Percentiles rank a stretch among this genome's conserved stretches.
phyloP scores from a whole-genome alignment of 2,329 filamentous ascomycete genomes.

The Ceratocystis eucalypticola region DNA sequence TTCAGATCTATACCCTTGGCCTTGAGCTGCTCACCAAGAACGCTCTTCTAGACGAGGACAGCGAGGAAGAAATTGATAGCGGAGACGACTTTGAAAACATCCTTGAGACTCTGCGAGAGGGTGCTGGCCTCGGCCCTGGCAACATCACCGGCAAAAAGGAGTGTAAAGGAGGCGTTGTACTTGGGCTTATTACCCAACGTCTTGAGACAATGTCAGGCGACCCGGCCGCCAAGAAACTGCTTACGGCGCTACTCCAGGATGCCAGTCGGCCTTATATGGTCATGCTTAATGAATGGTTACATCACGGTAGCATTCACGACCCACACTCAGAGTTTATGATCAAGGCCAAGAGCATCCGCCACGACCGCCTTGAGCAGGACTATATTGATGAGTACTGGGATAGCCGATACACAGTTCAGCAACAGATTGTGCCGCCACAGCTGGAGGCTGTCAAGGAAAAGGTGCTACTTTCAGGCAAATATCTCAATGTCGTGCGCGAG shows the following conservation, averaged over 20 bases:
- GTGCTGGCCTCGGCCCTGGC: slow-evolving; percentile 65
- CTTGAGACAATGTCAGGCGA: slow-evolving; percentile 87
- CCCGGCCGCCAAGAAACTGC: slow-evolving; percentile 66
- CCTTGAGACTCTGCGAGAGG: slow-evolving; percentile 75
- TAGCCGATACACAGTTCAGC: slow-evolving; percentile 85
- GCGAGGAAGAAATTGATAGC: slow-evolving; percentile 56
- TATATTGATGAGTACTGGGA: slow-evolving; percentile 99
- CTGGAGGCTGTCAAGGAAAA: slow-evolving; percentile 85
- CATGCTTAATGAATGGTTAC: slow-evolving; percentile 98
- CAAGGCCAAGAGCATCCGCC: slow-evolving; percentile 86
- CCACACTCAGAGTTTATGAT: slow-evolving; percentile 88
- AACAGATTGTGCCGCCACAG: slow-evolving; percentile 82
- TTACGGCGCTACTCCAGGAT: slow-evolving; percentile 73
- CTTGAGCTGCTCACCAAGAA: slow-evolving; percentile 83
- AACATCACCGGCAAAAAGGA: slow-evolving; percentile 78
- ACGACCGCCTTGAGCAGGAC: slow-evolving; percentile 83
- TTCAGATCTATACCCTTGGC: slow-evolving; percentile 75
- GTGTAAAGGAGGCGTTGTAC: slow-evolving; percentile 92
- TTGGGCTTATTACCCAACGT: slow-evolving; percentile 72
- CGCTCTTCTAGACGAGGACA: slow-evolving; percentile 69
- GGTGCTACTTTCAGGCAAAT: slow-evolving; percentile 88
- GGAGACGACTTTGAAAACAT: slow-evolving; percentile 88
- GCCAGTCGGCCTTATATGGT: slow-evolving; percentile 90
- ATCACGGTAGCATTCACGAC: slow-evolving; percentile 89
- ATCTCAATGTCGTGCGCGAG: slow-evolving; percentile 92